Percentiles rank a stretch among this genome's conserved stretches.
Conservation (phyloP, 768 basidiomycete species). For the Leccinum boreale region DNA sequence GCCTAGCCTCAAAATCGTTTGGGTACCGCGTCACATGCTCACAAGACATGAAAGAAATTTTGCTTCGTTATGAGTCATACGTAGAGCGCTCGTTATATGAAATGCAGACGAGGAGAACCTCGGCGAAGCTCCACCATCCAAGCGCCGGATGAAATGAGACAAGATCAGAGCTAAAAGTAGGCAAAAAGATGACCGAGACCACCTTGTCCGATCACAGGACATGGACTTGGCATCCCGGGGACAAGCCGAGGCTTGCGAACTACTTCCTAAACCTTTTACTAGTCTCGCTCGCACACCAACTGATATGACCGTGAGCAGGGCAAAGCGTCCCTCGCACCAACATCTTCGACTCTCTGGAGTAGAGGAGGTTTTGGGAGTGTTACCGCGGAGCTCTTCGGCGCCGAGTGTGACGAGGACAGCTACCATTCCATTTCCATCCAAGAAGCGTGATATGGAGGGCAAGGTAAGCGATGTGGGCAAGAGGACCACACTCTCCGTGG, state of each 20-base stretch:
- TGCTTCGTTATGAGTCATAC: too few species aligned
- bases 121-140: background rate
- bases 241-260: background rate
- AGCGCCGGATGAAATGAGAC: conserved; percentile 15
- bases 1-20: too few species aligned
- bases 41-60: too few species aligned
- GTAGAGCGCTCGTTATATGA: too few species aligned
- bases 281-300: background rate
- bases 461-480: background rate
- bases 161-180: background rate
- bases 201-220: too few species aligned
- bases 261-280: background rate
- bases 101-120: conserved; percentile 6
- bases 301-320: background rate
- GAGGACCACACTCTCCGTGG: background rate
- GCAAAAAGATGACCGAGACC: too few species aligned
- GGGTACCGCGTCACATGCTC: too few species aligned
- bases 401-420: background rate
- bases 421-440: conserved; percentile 19
- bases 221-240: too few species aligned
- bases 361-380: background rate
- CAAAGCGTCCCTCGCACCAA: background rate
- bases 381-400: background rate
- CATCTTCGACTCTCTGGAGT: background rate
- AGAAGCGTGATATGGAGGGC: conserved; percentile 5